Evolutionary conservation across 2,329 filamentous ascomycete genomes (phyloP).

Genomic region (Waltergamsia citrina): DNA sequence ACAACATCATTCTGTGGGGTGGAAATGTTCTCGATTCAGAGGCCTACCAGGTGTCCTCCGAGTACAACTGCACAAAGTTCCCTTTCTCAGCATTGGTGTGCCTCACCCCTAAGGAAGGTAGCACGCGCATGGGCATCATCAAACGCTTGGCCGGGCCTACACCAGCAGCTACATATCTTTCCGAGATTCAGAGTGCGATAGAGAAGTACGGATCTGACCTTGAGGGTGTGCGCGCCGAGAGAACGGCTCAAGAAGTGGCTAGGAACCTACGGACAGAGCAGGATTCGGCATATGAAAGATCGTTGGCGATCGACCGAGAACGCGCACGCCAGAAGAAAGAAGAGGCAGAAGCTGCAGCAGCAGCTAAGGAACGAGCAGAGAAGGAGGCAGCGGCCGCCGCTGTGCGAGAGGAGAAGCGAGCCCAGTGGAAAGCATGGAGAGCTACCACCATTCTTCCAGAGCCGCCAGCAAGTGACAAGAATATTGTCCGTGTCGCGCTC

Average conservation of each 20-base stretch:
- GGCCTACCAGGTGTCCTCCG: conserved; percentile 84
- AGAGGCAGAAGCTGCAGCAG: conserved; percentile 61
- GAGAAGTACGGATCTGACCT: conserved; percentile 69
- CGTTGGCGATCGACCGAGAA: conserved; percentile 78
- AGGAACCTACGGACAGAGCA: conserved; percentile 78
- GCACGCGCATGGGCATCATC: conserved; percentile 84
- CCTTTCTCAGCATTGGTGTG: conserved; percentile 83
- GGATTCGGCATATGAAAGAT: conserved; percentile 88
- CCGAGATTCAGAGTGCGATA: conserved; percentile 65
- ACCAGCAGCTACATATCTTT: conserved; percentile 59
- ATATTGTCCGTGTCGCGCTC: conserved; percentile 61
- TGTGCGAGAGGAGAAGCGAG: conserved; percentile 30
- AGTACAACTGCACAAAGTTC: conserved; percentile 84
- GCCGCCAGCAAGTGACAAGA: conserved; percentile 51
- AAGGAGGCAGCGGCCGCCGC: conserved; percentile 53
- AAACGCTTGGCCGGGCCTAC: conserved; percentile 68
- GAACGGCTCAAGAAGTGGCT: conserved; percentile 72
- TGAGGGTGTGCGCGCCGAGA: conserved; percentile 62
- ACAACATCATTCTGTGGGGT: conserved; percentile 83
- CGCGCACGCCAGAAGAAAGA: conserved; percentile 68
- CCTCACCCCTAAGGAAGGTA: conserved; percentile 75
- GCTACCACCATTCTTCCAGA: conserved; percentile 58
- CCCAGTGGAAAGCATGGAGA: conserved; percentile 77
- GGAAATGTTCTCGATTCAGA: conserved; percentile 90
- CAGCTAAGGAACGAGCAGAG: conserved; percentile 53